Base-by-base conservation (phyloP, 345 rosid species). In the Aquilaria yunnanensis region DNA sequence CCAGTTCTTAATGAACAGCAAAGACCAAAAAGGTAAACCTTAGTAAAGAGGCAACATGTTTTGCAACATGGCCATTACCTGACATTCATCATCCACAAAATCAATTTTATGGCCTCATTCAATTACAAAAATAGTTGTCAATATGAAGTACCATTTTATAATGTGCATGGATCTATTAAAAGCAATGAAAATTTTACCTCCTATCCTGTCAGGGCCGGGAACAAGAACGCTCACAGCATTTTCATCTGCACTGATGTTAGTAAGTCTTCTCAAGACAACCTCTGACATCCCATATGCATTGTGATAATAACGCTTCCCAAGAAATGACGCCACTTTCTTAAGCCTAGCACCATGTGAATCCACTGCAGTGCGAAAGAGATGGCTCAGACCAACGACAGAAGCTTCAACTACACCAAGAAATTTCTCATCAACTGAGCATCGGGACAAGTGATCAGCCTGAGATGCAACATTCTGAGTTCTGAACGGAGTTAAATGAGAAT, bases 301-400 rank as follows among this genome's bases (percentile, higher is more conserved):
- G 63, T 75, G 81, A 37, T 23, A 23, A 63, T 31, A 49, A 59
- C 81, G 75, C 77, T 78, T 83, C 34, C 81, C 67, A 51, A 92
- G 80, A 73, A 83, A 80, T 63, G 81, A 65, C 14, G 98, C 91
- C 63, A 92, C 69, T 68, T 75, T 76, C 77, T 87, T 87, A 41
- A 92, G 80, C 72, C 78, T 81, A 56, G 79, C 64, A 61, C 96
- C 96, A 64, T 83, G 75, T 58, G 71, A 60, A 72, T 92, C 98
- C 31, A 78, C 74, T 70, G 78, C 75, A 51, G 78, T 63, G 32
- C 72, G 81, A 51, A 85, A 89, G 67, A 92, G 83, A 76, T 92
- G 83, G 75, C 91, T 85, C 65, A 92, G 78, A 60, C 98, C 98
- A 68, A 87, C 96, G 41, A 83, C 89, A 70, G 93, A 89, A 63